Base-by-base conservation (phyloP, 345 rosid species). In the Corchorus olitorius region DNA sequence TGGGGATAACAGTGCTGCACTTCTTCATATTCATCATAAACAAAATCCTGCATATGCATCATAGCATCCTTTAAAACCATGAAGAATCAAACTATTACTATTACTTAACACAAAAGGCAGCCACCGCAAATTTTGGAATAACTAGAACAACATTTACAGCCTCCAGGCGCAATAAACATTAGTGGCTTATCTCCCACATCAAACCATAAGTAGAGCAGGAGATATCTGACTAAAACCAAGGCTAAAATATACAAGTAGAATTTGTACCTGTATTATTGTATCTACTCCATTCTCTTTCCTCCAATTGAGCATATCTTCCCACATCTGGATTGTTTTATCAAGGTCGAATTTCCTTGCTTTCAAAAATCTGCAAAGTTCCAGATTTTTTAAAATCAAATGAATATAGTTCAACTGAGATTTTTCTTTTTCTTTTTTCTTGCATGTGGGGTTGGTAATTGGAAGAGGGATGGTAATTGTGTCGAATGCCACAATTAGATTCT, bases 231-330 rank as follows among this genome's bases (percentile, higher is more conserved):
- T 67, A 16, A 61, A 22, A 75, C 34, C 61, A 16, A 6, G 65
- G 52, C n/a, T 80, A 65, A 45, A 52, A 68, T 2, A 62, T 3
- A 71, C 17, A 45, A 66, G 37, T 27, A 66, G 64, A 39, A 22
- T 34, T 61, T 75, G 82, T 89, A 95, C 99, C 97, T 88, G 94
- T 74, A 87, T 10, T 75, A 93, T 89, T 37, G 94, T 79, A 84
- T 95, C 98, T 70, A 87, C 94, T 46, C 88, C 85, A 45, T 87
- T 58, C 81, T 93, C 94, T 79, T 83, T 85, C 86, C 99, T 93
- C 99, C 97, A 95, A 65, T 89, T 88, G 55, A 93, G 86, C 99
- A 95, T 95, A 34, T 89, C 94, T 79, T 88, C 90, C 99, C 99
- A 95, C 99, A 95, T 95, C 72, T 87, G 87, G 54, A 88, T 54